Percentiles rank a stretch among this genome's conserved stretches.
phyloP scores from a whole-genome alignment of 441 rosid genomes.

The Manihot esculenta region DNA sequence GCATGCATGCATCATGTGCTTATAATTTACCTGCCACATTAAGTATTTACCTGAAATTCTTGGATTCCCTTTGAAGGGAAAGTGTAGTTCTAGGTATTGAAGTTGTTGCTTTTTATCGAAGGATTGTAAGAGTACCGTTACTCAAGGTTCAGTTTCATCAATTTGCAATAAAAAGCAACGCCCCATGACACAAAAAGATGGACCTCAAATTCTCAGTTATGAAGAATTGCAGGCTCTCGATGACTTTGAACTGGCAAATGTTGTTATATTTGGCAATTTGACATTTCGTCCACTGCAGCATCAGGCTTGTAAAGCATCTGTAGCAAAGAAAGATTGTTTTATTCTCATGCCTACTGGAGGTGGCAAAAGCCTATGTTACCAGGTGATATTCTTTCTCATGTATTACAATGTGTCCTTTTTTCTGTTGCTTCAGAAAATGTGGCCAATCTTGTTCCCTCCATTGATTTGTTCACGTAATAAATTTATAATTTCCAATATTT shows the following conservation, averaged over 20 bases:
- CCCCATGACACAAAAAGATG: slow-evolving; percentile 28
- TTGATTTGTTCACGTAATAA: not conserved
- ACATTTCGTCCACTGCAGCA: slow-evolving; percentile 79
- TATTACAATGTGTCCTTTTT: not conserved
- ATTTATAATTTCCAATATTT: not conserved
- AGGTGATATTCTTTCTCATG: slow-evolving; percentile 46
- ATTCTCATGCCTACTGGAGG: slow-evolving; percentile 95
- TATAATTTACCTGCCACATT: not conserved
- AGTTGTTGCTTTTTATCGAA: slow-evolving; percentile 35
- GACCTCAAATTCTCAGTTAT: slow-evolving; percentile 47
- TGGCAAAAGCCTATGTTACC: slow-evolving; percentile 94
- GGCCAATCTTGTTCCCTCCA: not conserved
- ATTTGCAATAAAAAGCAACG: slow-evolving; percentile 31
- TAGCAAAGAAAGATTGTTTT: slow-evolving; percentile 77
- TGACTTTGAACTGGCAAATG: slow-evolving; percentile 81
- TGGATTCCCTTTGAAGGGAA: not conserved
- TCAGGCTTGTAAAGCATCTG: slow-evolving; percentile 74
- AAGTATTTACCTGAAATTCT: not conserved
- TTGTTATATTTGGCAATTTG: slow-evolving; percentile 81
- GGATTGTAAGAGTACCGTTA: slow-evolving; percentile 44
- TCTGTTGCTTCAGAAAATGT: not conserved
- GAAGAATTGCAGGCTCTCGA: slow-evolving; percentile 75
- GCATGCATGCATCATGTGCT: not conserved
- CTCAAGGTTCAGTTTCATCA: slow-evolving; percentile 41
- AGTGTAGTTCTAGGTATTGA: not conserved